These are phyloP conservation scores for Komagataea norvegica DNA, from an alignment of 1,139 yeast species.

Conservation along the genomic window DNA sequence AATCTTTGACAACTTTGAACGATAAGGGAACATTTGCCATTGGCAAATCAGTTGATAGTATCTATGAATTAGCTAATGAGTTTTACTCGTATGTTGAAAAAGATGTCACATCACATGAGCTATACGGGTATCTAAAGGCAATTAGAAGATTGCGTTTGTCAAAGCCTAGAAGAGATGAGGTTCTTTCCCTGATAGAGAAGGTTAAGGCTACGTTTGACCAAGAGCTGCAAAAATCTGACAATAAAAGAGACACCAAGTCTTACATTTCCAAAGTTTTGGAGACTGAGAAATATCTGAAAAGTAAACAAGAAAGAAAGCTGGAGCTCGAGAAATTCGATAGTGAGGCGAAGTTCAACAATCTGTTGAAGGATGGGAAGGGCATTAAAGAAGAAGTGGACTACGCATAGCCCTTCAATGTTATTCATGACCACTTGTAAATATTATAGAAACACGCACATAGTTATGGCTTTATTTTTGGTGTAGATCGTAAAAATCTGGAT, in stretches of 20 bases:
- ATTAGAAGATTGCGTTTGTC: conserved; percentile 20
- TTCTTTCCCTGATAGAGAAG: conserved; percentile 12
- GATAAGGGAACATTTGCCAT: conserved; percentile 19
- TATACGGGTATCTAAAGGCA: conserved; percentile 21
- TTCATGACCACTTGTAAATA: too few relatives aligned
- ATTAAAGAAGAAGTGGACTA: not conserved
- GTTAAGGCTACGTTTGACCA: conserved; percentile 11
- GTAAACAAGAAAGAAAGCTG: conserved; percentile 14
- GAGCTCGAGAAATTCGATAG: conserved; percentile 8
- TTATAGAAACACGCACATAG: too few relatives aligned
- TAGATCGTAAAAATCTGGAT: conserved; percentile 1
- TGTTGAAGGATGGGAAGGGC: conserved; percentile 6
- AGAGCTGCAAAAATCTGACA: conserved; percentile 6
- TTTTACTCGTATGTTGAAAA: conserved; percentile 12
- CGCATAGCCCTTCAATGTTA: too few relatives aligned
- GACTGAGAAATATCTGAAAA: conserved; percentile 11
- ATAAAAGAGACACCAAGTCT: conserved; percentile 5
- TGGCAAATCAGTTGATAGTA: conserved; percentile 14
- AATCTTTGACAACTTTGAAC: conserved; percentile 17
- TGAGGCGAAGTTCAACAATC: conserved; percentile 4
- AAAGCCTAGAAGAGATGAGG: conserved; percentile 14
- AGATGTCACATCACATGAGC: conserved; percentile 14
- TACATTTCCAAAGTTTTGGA: conserved; percentile 12
- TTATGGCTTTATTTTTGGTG: too few relatives aligned
- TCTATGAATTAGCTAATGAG: conserved; percentile 17